Evolutionary conservation across 106 monocot genomes (phyloP).

Genomic region (Allium cepa): DNA sequence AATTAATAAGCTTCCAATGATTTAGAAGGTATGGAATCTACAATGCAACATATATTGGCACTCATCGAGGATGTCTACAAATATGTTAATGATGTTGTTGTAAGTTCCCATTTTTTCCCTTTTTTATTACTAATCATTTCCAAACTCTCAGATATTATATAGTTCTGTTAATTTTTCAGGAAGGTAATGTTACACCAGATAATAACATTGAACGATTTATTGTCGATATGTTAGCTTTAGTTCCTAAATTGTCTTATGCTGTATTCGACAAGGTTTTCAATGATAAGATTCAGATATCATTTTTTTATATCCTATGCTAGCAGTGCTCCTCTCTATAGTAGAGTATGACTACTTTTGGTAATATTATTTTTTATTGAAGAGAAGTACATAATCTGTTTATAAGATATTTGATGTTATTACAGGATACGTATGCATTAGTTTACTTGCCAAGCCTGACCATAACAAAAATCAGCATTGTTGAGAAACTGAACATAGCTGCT

Average conservation of each 20-base stretch:
- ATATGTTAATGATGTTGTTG: slow-evolving; percentile 84
- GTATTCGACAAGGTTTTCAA: no score
- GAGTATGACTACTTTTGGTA: slow-evolving; percentile 47
- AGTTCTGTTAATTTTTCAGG: no score
- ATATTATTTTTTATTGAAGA: slow-evolving; percentile 67
- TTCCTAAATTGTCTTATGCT: no score
- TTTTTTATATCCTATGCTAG: no score
- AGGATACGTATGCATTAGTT: slow-evolving; percentile 53
- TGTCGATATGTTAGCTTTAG: no score
- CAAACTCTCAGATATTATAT: background rate
- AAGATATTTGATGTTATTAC: slow-evolving; percentile 64
- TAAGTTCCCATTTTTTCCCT: slow-evolving; percentile 16
- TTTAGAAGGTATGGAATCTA: slow-evolving; percentile 83
- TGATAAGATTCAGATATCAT: no score
- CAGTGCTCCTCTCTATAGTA: slow-evolving; percentile 35
- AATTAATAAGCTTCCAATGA: slow-evolving; percentile 84
- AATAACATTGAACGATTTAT: no score
- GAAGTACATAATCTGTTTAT: slow-evolving; percentile 63
- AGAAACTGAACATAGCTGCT: slow-evolving; percentile 71
- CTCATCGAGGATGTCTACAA: slow-evolving; percentile 84
- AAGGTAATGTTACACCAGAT: no score
- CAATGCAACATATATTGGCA: slow-evolving; percentile 47
- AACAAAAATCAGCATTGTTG: slow-evolving; percentile 55
- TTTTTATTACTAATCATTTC: background rate
- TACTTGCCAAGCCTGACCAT: slow-evolving; percentile 56